Evolutionary conservation across 2,329 filamentous ascomycete species (phyloP).

Genomic region (Fusarium sublunatum): DNA sequence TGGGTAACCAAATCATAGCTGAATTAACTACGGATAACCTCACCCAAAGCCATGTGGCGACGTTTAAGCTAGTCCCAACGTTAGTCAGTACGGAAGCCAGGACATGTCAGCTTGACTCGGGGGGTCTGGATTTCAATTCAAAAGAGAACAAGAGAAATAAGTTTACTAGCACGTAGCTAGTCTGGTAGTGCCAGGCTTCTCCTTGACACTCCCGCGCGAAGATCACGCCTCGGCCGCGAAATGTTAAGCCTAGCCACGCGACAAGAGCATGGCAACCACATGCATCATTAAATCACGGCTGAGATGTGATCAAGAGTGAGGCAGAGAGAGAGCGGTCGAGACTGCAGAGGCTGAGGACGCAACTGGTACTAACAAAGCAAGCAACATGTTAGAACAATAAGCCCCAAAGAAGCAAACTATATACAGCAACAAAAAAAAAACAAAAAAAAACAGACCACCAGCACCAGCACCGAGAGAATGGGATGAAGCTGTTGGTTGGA

Average conservation of each 20-base stretch:
- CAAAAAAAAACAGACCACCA: not conserved
- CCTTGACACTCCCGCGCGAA: not conserved
- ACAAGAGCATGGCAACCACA: constrained; percentile 32
- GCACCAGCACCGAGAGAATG: constrained; percentile 18
- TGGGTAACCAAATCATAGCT: constrained; percentile 6
- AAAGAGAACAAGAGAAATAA: not conserved
- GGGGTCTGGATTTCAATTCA: not conserved
- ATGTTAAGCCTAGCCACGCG: constrained; percentile 8
- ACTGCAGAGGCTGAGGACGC: constrained; percentile 5
- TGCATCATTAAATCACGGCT: constrained; percentile 8
- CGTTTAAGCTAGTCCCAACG: not conserved
- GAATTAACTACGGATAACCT: not conserved
- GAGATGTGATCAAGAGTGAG: constrained; percentile 35
- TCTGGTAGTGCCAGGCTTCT: not conserved
- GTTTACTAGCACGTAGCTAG: not conserved
- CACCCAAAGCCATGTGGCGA: not conserved
- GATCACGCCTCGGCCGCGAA: not conserved
- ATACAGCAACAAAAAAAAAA: too few relatives aligned
- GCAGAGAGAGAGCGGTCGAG: constrained; percentile 19
- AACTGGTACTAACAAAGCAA: constrained; percentile 11
- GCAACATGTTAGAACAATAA: not conserved
- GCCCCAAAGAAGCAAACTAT: not conserved
- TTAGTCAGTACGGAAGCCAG: constrained; percentile 2
- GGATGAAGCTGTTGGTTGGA: not conserved
- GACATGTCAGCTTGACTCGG: constrained; percentile 5